Conservation (phyloP, 768 basidiomycete genomes). For the Trametes elegans region DNA sequence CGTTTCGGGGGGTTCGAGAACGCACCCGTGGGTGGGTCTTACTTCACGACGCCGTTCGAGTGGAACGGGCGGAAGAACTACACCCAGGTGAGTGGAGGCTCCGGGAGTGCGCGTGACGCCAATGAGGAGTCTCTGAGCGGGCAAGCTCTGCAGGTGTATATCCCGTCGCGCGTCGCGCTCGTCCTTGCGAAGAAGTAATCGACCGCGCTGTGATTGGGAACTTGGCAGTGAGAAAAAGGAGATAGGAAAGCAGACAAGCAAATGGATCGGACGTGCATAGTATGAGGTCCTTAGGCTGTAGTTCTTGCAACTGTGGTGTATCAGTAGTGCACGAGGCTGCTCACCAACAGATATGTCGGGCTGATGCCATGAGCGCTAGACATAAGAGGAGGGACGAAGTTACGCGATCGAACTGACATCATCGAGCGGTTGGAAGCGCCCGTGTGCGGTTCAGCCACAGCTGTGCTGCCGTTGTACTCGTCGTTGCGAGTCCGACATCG, state of each 20-base stretch:
- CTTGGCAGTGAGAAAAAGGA: not conserved
- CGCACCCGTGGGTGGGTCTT: slow-evolving; percentile 58
- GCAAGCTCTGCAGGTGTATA: slow-evolving; percentile 53
- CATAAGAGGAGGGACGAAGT: no score
- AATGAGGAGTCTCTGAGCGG: not conserved
- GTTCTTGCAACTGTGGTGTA: no score
- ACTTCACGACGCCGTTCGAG: slow-evolving; percentile 78
- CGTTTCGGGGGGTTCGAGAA: slow-evolving; percentile 90
- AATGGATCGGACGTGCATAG: no score
- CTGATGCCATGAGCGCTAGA: no score
- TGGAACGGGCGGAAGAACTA: slow-evolving; percentile 96
- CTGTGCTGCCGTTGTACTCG: no score
- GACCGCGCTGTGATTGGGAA: not conserved
- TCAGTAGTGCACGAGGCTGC: no score
- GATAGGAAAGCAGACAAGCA: no score
- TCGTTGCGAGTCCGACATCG: not conserved
- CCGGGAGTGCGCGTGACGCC: not conserved
- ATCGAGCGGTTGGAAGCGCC: not conserved
- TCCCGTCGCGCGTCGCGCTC: slow-evolving; percentile 64
- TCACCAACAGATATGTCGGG: no score
- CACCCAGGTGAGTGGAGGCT: slow-evolving; percentile 59
- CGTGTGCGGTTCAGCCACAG: not conserved
- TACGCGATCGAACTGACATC: slow-evolving; percentile 2
- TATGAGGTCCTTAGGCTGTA: no score
- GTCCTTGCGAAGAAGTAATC: slow-evolving; percentile 50